phyloP scores from a whole-genome alignment of 164 flowering plant species.

The Stephania cephalantha region DNA sequence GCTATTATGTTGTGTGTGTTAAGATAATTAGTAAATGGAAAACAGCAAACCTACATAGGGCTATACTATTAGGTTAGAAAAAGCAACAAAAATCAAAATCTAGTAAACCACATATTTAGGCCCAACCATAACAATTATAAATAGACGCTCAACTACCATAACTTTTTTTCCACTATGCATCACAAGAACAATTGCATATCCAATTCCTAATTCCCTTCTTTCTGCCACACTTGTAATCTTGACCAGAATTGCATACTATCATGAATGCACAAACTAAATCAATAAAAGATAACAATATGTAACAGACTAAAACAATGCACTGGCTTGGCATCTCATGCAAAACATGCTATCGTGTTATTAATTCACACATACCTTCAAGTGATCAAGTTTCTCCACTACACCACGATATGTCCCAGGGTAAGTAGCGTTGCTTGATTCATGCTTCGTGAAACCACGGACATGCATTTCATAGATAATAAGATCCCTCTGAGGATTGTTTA shows the following conservation, averaged over 20 bases:
- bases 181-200: neutral
- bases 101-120: neutral
- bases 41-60: neutral
- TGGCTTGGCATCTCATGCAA: neutral
- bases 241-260: neutral
- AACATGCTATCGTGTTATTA: neutral
- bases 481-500: conserved; percentile 61
- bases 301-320: neutral
- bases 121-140: neutral
- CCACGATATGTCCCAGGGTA: conserved; percentile 91
- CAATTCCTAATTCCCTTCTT: no score
- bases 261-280: neutral
- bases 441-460: conserved; percentile 91
- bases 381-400: conserved; percentile 84
- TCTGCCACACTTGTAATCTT: no score
- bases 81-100: neutral
- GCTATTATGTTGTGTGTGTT: neutral
- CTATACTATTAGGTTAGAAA: neutral
- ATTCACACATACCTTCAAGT: conserved; percentile 54
- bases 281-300: neutral
- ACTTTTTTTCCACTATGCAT: neutral
- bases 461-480: conserved; percentile 94
- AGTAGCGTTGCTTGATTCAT: conserved; percentile 65
- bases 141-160: neutral
- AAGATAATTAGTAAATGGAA: neutral